These are phyloP conservation scores for Candida pseudocylindracea DNA, from an alignment of 1,139 yeast genomes.

Conservation along the genomic window DNA sequence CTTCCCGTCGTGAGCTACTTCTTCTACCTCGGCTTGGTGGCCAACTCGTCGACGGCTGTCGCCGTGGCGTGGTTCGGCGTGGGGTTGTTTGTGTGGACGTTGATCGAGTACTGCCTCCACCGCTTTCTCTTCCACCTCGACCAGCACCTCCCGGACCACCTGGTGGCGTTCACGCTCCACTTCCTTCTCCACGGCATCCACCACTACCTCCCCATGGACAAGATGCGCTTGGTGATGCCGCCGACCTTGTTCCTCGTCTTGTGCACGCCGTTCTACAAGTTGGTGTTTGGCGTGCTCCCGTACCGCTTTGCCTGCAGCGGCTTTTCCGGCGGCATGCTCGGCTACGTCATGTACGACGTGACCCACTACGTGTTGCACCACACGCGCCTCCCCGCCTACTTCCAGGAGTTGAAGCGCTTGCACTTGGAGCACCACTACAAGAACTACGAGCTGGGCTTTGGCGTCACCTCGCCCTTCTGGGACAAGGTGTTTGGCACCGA, in stretches of 20 bases:
- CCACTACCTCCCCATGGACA: slow-evolving; percentile 95
- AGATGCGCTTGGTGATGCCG: slow-evolving; percentile 82
- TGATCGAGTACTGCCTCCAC: slow-evolving; percentile 72
- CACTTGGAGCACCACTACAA: slow-evolving; percentile 96
- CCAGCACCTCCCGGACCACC: slow-evolving; percentile 61
- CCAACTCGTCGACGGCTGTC: slow-evolving; percentile 10
- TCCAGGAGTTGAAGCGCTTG: slow-evolving; percentile 64
- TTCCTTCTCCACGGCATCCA: slow-evolving; percentile 90
- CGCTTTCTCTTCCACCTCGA: slow-evolving; percentile 90
- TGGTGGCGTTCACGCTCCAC: slow-evolving; percentile 54
- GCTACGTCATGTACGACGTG: slow-evolving; percentile 77
- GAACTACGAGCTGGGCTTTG: slow-evolving; percentile 89
- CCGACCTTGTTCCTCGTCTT: slow-evolving; percentile 49
- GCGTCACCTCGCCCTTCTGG: slow-evolving; percentile 90
- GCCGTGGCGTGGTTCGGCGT: slow-evolving; percentile 21
- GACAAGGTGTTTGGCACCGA: slow-evolving; percentile 72
- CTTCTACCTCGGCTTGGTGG: slow-evolving; percentile 16
- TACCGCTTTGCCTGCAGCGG: slow-evolving; percentile 26
- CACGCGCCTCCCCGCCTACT: slow-evolving; percentile 47
- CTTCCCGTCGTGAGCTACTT: slow-evolving; percentile 47
- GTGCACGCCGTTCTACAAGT: slow-evolving; percentile 19
- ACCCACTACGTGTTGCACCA: slow-evolving; percentile 82
- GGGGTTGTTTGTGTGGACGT: slow-evolving; percentile 83
- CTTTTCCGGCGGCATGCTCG: slow-evolving; percentile 89
- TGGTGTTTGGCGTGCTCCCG: slow-evolving; percentile 17